A percentile compares a stretch with the other conserved stretches of the same genome.
These are phyloP conservation scores for Scedosporium dehoogii DNA, from an alignment of 2,329 filamentous ascomycete genomes.

Conservation along the genomic window DNA sequence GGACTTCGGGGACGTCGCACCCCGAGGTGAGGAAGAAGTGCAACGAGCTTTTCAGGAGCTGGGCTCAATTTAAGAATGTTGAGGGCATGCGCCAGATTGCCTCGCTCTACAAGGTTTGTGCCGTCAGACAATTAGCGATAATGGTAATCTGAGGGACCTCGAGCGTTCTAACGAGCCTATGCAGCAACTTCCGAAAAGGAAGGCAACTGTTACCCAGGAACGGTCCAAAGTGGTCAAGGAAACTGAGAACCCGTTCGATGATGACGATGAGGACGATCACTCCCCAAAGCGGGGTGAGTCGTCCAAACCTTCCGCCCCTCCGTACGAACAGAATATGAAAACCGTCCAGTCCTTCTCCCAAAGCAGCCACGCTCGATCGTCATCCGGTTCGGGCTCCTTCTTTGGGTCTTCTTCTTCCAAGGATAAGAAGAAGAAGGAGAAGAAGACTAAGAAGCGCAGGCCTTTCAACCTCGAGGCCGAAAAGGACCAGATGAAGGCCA, in stretches of 20 bases:
- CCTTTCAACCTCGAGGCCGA: constrained; percentile 80
- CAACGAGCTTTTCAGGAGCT: constrained; percentile 74
- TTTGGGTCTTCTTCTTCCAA: constrained; percentile 37
- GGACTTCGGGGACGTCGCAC: constrained; percentile 76
- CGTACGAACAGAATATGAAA: constrained; percentile 9
- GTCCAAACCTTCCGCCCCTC: constrained; percentile 13
- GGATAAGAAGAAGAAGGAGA: constrained; percentile 32
- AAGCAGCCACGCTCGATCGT: constrained; percentile 24
- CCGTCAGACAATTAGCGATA: background rate
- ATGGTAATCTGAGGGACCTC: background rate
- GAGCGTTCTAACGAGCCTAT: background rate
- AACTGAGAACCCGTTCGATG: constrained; percentile 62
- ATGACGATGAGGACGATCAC: constrained; percentile 50
- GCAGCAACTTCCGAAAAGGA: constrained; percentile 53
- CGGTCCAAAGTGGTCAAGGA: constrained; percentile 77
- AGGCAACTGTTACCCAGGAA: constrained; percentile 65
- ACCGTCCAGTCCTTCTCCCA: constrained; percentile 10
- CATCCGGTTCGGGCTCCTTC: constrained; percentile 26
- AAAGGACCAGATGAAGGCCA: constrained; percentile 74
- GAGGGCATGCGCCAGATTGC: constrained; percentile 73
- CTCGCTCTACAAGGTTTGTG: constrained; percentile 57
- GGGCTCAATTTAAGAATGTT: constrained; percentile 77
- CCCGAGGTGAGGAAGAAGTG: constrained; percentile 81
- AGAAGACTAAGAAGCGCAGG: constrained; percentile 48
- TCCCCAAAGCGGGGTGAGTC: constrained; percentile 17